Conservation (phyloP, 2,329 filamentous ascomycete species). For the Rachicladosporium sp. region DNA sequence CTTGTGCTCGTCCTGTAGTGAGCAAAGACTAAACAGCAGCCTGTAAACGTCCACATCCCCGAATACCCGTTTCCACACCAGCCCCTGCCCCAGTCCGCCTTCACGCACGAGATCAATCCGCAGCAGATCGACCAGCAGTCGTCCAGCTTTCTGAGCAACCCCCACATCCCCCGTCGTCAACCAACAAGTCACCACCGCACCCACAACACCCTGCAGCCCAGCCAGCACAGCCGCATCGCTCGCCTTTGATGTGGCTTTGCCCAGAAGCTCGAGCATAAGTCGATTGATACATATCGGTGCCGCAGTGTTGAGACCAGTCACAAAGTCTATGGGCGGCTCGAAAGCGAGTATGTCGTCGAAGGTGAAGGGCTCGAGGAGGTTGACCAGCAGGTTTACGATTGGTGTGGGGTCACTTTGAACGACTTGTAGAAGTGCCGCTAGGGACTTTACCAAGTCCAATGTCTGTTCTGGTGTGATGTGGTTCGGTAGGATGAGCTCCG, state of each 20-base stretch:
- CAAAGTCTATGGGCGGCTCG: constrained; percentile 40
- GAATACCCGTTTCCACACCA: constrained; percentile 52
- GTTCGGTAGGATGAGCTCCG: constrained; percentile 33
- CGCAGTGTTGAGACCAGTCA: constrained; percentile 40
- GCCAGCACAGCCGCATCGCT: constrained; percentile 48
- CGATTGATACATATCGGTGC: constrained; percentile 30
- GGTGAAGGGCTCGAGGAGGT: constrained; percentile 36
- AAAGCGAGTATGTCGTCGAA: constrained; percentile 37
- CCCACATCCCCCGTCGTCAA: constrained; percentile 43
- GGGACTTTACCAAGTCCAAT: constrained; percentile 28
- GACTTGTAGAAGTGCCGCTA: constrained; percentile 39
- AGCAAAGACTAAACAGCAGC: constrained; percentile 44
- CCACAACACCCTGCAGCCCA: constrained; percentile 41
- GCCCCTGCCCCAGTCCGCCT: constrained; percentile 30
- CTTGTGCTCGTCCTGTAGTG: constrained; percentile 27
- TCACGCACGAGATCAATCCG: constrained; percentile 32
- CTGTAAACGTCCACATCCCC: constrained; percentile 47
- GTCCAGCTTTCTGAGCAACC: constrained; percentile 42
- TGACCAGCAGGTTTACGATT: constrained; percentile 40
- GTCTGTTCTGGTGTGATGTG: constrained; percentile 23
- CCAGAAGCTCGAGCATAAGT: constrained; percentile 43
- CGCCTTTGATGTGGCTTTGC: constrained; percentile 40
- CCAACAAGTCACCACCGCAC: constrained; percentile 46
- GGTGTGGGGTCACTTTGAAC: constrained; percentile 48
- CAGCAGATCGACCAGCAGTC: constrained; percentile 41